Conservation (phyloP, 495 filamentous ascomycete species). For the Podospora pseudopauciseta region DNA sequence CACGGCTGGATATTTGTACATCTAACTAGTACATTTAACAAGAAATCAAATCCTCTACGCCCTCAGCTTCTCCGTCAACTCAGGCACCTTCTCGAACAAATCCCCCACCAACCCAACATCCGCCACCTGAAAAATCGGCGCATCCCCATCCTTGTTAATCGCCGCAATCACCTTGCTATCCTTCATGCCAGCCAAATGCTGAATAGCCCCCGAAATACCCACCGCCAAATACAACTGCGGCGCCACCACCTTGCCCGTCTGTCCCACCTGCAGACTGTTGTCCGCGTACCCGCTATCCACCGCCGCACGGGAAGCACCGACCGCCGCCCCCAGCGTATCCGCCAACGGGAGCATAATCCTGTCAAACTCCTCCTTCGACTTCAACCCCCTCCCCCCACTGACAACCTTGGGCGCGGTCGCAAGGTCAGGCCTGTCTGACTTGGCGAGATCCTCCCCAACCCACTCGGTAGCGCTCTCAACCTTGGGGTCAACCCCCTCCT, state of each 20-base stretch:
- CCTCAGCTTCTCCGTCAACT: slow-evolving; percentile 90
- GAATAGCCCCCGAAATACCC: slow-evolving; percentile 94
- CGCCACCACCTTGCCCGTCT: slow-evolving; percentile 97
- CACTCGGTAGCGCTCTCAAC: slow-evolving; percentile 70
- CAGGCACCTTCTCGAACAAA: slow-evolving; percentile 90
- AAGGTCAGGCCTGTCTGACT: slow-evolving; percentile 92
- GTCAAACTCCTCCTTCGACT: slow-evolving; percentile 97
- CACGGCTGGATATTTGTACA: not conserved
- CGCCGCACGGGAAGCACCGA: slow-evolving; percentile 90
- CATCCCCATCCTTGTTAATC: slow-evolving; percentile 96
- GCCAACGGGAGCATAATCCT: slow-evolving; percentile 85
- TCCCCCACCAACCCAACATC: slow-evolving; percentile 95
- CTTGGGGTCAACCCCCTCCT: slow-evolving; percentile 71
- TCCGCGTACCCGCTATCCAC: slow-evolving; percentile 99
- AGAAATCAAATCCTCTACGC: slow-evolving; percentile 34
- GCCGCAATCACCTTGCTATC: slow-evolving; percentile 99
- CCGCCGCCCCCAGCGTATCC: slow-evolving; percentile 85
- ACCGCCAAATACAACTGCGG: slow-evolving; percentile 93
- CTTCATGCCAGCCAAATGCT: slow-evolving; percentile 99
- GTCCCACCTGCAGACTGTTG: slow-evolving; percentile 96
- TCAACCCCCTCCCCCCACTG: slow-evolving; percentile 89
- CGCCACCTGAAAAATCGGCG: slow-evolving; percentile 96
- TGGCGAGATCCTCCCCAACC: slow-evolving; percentile 89
- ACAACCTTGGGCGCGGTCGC: slow-evolving; percentile 84
- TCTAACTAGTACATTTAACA: slow-evolving; percentile 10